phyloP scores from a whole-genome alignment of 495 filamentous ascomycete genomes.

The Tuber indicum region DNA sequence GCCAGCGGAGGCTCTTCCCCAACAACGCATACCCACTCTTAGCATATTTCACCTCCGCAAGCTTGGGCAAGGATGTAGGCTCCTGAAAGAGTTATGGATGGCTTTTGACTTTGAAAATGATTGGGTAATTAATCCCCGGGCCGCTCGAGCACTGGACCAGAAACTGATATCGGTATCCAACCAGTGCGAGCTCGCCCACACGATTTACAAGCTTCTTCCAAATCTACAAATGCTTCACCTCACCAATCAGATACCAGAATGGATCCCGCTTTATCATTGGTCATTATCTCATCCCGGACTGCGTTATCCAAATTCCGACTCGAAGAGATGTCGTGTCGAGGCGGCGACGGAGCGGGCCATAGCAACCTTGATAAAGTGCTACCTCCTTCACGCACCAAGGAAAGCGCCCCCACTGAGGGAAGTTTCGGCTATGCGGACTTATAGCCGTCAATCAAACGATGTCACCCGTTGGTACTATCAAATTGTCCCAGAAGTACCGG shows the following conservation, averaged over 20 bases:
- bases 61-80: not conserved
- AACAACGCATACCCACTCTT: not conserved
- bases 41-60: conserved; percentile 3
- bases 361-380: not conserved
- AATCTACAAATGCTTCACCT: conserved; percentile 1
- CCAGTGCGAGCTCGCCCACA: conserved; percentile 1
- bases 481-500: not conserved
- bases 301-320: not conserved
- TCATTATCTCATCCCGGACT: not conserved
- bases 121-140: not conserved
- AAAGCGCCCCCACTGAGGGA: not conserved
- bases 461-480: not conserved
- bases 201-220: not conserved
- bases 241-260: not conserved
- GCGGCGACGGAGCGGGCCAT: not conserved
- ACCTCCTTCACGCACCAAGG: not conserved
- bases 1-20: not conserved
- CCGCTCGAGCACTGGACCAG: not conserved
- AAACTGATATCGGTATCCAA: not conserved
- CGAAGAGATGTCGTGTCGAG: not conserved
- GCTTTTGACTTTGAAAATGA: conserved; percentile 2
- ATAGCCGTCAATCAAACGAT: not conserved
- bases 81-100: conserved; percentile 2
- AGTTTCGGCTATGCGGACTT: conserved; percentile 2
- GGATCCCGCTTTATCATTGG: not conserved